Evolutionary conservation across 2,329 filamentous ascomycete species (phyloP).

Genomic region (Scytalidium sp.): DNA sequence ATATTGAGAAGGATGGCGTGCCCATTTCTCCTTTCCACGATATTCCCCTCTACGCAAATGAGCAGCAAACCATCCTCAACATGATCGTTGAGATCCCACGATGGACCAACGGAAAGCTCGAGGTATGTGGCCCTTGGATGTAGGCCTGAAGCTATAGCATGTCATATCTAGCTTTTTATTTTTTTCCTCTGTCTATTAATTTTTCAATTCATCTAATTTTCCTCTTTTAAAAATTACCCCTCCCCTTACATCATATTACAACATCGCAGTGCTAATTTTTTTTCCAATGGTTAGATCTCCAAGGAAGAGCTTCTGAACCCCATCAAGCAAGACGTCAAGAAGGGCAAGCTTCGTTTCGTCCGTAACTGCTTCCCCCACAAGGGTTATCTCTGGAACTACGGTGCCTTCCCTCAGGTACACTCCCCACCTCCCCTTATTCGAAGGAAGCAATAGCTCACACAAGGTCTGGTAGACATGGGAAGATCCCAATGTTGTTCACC

Average conservation of each 20-base stretch:
- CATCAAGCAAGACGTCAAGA: slow-evolving; percentile 99
- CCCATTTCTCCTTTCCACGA: slow-evolving; percentile 97
- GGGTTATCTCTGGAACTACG: slow-evolving; percentile 99
- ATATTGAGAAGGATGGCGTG: slow-evolving; percentile 95
- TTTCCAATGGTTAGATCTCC: slow-evolving; percentile 67
- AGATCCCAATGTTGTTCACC: slow-evolving; percentile 93
- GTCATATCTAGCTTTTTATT: not conserved
- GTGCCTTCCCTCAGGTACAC: slow-evolving; percentile 93
- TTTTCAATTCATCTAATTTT: slow-evolving; percentile 1
- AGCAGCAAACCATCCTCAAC: slow-evolving; percentile 94
- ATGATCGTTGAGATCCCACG: slow-evolving; percentile 99
- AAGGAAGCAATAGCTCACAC: slow-evolving; percentile 11
- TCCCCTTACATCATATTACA: no score
- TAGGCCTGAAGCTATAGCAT: not conserved
- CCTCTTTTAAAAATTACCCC: no score
- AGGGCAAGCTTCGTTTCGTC: slow-evolving; percentile 98
- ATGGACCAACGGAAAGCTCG: slow-evolving; percentile 99
- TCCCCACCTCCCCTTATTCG: not conserved
- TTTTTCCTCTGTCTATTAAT: not conserved
- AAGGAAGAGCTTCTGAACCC: slow-evolving; percentile 98
- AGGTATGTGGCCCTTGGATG: slow-evolving; percentile 61
- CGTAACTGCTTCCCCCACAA: slow-evolving; percentile 99
- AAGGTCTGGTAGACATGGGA: slow-evolving; percentile 85
- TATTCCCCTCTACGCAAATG: slow-evolving; percentile 95
- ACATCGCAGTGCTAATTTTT: slow-evolving; percentile 10